Conservation (phyloP, 306 rosid genomes). For the Ammopiptanthus mongolicus region DNA sequence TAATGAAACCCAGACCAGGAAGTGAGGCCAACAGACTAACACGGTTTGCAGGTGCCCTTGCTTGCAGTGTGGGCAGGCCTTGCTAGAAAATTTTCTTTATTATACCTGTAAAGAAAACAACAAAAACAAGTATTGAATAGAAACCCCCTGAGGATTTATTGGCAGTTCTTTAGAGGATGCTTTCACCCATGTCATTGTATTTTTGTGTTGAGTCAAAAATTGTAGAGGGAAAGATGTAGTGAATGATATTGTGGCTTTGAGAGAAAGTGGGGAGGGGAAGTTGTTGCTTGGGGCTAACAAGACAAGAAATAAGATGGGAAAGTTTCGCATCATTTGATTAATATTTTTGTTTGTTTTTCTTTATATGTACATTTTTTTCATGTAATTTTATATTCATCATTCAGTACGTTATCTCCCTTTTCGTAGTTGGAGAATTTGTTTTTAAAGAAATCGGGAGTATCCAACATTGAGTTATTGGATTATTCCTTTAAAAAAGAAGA, state of each 20-base stretch:
- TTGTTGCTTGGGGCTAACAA: not conserved
- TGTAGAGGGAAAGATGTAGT: not conserved
- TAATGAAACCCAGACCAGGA: conserved; percentile 52
- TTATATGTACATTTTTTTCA: not conserved
- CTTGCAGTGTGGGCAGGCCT: conserved; percentile 37
- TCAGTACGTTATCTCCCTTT: not conserved
- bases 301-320: not conserved
- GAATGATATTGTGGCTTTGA: not conserved
- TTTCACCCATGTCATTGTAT: not conserved
- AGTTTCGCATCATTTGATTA: not conserved
- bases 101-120: not conserved
- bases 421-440: not conserved
- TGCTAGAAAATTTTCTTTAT: conserved; percentile 26
- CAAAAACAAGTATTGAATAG: not conserved
- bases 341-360: not conserved
- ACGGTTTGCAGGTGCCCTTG: conserved; percentile 44
- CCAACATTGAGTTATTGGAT: not conserved
- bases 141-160: not conserved
- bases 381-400: not conserved
- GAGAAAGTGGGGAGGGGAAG: not conserved
- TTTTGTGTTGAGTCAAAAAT: not conserved
- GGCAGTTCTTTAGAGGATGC: not conserved
- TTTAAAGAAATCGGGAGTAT: not conserved
- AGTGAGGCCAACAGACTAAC: conserved; percentile 37
- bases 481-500: too few relatives aligned